Evolutionary conservation across 2,329 filamentous ascomycete species (phyloP), one percentile per base, ranked within the genome.

Genomic region (Colletotrichum sp.): DNA sequence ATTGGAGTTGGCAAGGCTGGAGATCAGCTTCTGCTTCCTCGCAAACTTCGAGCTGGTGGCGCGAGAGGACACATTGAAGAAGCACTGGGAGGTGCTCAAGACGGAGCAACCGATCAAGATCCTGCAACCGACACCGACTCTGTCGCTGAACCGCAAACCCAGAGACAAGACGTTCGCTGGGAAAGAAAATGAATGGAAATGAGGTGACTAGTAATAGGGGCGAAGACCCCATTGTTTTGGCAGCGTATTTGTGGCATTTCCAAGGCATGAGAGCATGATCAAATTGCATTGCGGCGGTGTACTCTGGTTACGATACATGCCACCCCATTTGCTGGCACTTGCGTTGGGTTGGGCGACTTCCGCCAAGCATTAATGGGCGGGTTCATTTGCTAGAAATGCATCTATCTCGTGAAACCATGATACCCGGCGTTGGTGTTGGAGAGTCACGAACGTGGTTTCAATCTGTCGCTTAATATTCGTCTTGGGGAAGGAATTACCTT

Each of bases 11-110:
- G 94, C 94, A 55, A 90, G 94, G 76, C 87, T 99, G 57, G 97
- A 99, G 87, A 95, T 99, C 77, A 96, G 94, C 80, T 96, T 96
- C 82, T 96, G 95, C 85, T 96, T 96, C 83, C 86, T 98, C 75
- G 92, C 93, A n/a, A 93, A 95, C 68, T 98, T 98, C 82, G 94
- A 96, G 80, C 88, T 98, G 52, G 93, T 95, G 6, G 90, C 87
- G 6, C 81, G 80, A 7, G 83, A 85, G 62, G 81, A 82, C 59
- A 72, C 77, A 24, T 71, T 86, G 70, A 78, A 80, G 39, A 77
- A 79, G 55, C 86, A 87, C 71, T 86, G 83, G 79, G 78, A 82
- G 63, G 77, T 80, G 16, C 75, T 87, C 52, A 80, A 81, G 26
- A 80, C 81, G 9, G 82, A 83, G 7, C 75, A 70, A 12, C 71